A percentile compares a stretch with the other conserved stretches of the same genome.
Evolutionary conservation across 2,329 filamentous ascomycete species (phyloP).

Genomic region (Beauveria bassiana): DNA sequence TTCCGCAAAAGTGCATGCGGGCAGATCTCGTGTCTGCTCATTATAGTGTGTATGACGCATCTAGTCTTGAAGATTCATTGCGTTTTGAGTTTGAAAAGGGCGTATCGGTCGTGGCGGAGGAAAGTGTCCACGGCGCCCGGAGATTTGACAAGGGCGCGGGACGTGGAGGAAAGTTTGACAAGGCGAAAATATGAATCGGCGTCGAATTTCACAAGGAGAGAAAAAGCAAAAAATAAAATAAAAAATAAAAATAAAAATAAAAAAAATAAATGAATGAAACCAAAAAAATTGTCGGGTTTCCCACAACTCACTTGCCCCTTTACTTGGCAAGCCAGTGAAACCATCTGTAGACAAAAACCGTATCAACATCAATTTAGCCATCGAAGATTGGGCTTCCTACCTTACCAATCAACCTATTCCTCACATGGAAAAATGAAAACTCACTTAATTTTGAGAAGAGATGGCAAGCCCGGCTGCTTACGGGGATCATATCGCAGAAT

Average conservation of each 20-base stretch:
- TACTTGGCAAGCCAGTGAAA: not conserved
- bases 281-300: not conserved
- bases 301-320: not conserved
- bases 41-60: constrained; percentile 40
- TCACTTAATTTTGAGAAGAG: not conserved
- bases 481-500: no score
- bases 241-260: no score
- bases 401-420: no score
- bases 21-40: constrained; percentile 40
- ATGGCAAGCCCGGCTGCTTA: no score
- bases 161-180: constrained; percentile 7
- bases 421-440: no score
- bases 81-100: constrained; percentile 38
- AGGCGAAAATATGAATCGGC: not conserved
- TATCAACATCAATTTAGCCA: no score
- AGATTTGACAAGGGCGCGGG: constrained; percentile 12
- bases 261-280: no score
- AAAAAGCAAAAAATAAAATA: no score
- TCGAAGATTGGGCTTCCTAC: no score
- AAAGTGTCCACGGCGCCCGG: constrained; percentile 27
- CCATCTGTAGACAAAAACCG: no score
- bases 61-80: constrained; percentile 42
- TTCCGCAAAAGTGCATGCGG: constrained; percentile 46
- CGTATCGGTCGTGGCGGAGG: constrained; percentile 30
- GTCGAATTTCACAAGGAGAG: not conserved